Evolutionary conservation across 768 basidiomycete species (phyloP).

Genomic region (Termitomyces sp.): DNA sequence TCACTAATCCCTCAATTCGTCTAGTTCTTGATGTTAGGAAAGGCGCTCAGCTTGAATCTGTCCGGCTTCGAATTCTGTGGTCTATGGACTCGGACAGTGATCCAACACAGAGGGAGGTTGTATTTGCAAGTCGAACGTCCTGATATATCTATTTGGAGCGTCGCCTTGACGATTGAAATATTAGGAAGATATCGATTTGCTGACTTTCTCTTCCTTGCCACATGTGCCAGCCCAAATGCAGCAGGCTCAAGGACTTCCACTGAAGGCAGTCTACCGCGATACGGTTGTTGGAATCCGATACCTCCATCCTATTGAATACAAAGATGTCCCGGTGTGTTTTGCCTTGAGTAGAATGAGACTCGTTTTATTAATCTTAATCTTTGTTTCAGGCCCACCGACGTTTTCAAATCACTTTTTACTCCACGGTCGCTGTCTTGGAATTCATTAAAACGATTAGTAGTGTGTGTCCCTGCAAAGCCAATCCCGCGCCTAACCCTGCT

Average conservation of each 20-base stretch:
- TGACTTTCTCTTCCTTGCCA: conserved; percentile 54
- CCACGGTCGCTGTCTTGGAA: conserved; percentile 40
- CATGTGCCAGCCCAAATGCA: conserved; percentile 20
- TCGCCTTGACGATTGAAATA: conserved; percentile 7
- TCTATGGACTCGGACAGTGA: conserved; percentile 33
- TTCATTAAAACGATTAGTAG: conserved; percentile 60
- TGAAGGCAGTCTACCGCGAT: conserved; percentile 78
- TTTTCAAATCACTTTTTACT: conserved; percentile 69
- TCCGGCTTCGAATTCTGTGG: conserved; percentile 65
- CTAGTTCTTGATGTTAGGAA: conserved; percentile 59
- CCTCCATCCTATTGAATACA: conserved; percentile 40
- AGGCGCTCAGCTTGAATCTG: conserved; percentile 52
- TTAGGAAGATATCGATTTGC: conserved; percentile 75
- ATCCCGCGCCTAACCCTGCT: conserved; percentile 24
- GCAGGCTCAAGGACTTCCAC: conserved; percentile 52
- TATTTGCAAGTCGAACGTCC: conserved; percentile 50
- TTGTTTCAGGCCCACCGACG: conserved; percentile 58
- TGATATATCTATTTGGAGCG: not conserved
- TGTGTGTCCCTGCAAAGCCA: conserved; percentile 74
- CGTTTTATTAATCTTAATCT: conserved; percentile 11
- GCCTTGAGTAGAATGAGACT: conserved; percentile 1
- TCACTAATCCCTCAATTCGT: conserved; percentile 61
- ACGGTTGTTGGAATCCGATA: conserved; percentile 73
- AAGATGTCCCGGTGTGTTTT: conserved; percentile 12
- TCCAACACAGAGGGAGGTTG: conserved; percentile 48